A percentile compares a stretch with the other conserved stretches of the same genome.
Evolutionary conservation across 306 rosid species (phyloP).

Genomic region (Sphenostylis stenocarpa): DNA sequence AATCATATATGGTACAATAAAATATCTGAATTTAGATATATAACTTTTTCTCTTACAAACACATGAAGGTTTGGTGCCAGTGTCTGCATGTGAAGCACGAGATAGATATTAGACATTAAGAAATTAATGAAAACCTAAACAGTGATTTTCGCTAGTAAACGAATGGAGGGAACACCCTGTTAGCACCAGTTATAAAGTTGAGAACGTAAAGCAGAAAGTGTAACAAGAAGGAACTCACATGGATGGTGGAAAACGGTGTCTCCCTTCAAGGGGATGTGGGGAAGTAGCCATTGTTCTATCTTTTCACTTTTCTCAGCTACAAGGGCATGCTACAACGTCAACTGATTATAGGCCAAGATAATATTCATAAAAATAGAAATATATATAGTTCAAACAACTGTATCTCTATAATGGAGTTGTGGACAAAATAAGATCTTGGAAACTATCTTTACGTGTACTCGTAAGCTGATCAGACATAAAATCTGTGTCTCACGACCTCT

Average conservation of each 20-base stretch:
- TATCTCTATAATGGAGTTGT: background rate
- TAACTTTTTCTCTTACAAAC: too few species aligned
- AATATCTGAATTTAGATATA: too few species aligned
- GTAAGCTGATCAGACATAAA: background rate
- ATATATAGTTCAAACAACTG: background rate
- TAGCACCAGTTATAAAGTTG: background rate
- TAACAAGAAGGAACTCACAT: background rate
- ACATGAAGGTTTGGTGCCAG: background rate
- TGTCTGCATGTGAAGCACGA: background rate
- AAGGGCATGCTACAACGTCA: background rate
- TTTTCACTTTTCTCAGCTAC: slow-evolving; percentile 5
- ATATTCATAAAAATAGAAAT: background rate
- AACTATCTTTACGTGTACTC: background rate
- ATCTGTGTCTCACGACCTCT: background rate
- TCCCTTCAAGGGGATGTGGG: background rate
- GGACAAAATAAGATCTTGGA: background rate
- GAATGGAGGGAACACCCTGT: background rate
- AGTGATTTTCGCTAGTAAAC: background rate
- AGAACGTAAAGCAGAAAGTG: background rate
- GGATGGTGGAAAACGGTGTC: slow-evolving; percentile 4
- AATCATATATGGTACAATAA: too few species aligned
- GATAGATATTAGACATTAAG: background rate
- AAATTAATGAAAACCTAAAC: too few species aligned
- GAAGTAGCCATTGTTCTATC: slow-evolving; percentile 8
- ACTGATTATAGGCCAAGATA: background rate